These are phyloP conservation scores for Colletotrichum camelliae DNA, from an alignment of 2,329 filamentous ascomycete species.

Conservation along the genomic window DNA sequence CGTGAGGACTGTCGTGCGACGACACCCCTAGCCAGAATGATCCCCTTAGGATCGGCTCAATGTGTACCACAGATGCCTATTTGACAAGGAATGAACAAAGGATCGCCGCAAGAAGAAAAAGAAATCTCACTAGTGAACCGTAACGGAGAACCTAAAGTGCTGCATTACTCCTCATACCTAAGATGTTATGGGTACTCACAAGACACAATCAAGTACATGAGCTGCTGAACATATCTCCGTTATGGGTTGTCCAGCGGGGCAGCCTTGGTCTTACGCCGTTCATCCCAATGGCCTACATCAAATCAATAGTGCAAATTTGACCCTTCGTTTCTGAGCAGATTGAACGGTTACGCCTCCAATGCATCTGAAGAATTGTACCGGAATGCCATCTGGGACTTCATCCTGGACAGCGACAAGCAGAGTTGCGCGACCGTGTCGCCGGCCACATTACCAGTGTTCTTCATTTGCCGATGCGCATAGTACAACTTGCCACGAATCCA, in stretches of 20 bases:
- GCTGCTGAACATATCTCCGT: background rate
- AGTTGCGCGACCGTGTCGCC: background rate
- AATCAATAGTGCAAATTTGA: background rate
- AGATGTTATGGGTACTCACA: background rate
- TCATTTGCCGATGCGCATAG: background rate
- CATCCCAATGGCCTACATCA: accelerated
- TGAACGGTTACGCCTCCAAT: background rate
- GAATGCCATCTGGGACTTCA: background rate
- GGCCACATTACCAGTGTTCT: background rate
- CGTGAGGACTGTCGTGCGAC: background rate
- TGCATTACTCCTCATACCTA: background rate
- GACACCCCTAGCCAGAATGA: background rate
- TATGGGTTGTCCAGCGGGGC: background rate
- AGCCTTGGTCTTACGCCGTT: background rate
- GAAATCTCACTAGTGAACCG: background rate
- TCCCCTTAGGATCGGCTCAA: background rate
- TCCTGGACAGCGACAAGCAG: background rate
- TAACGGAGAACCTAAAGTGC: background rate
- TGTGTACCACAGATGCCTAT: background rate
- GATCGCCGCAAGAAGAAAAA: background rate
- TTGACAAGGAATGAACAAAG: background rate
- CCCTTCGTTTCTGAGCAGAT: background rate
- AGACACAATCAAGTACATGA: background rate
- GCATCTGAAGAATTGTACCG: background rate
- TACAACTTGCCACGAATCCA: background rate